phyloP scores from a whole-genome alignment of 371 early-diverging fungal species.

The Mucor lusitanicus region DNA sequence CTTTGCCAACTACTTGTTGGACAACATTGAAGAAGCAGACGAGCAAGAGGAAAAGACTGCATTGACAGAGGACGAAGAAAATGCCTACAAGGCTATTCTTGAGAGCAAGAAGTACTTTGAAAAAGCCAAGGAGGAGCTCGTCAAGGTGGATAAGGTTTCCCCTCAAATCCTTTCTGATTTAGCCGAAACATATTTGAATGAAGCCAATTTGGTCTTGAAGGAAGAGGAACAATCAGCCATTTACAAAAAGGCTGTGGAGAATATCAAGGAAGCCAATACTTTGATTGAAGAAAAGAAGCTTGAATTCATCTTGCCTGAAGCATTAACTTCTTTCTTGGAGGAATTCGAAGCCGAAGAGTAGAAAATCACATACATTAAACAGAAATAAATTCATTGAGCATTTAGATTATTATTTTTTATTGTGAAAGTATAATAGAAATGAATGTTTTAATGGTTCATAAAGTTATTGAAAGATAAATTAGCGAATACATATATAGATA shows the following conservation, averaged over 20 bases:
- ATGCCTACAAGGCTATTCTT: slow-evolving; percentile 37
- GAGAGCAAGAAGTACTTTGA: slow-evolving; percentile 40
- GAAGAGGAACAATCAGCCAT: slow-evolving; percentile 39
- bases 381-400: neutral
- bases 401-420: neutral
- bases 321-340: slow-evolving; percentile 41
- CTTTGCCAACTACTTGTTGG: slow-evolving; percentile 43
- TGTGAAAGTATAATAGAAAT: neutral
- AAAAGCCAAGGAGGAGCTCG: slow-evolving; percentile 26
- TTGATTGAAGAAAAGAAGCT: slow-evolving; percentile 27
- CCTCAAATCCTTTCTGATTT: slow-evolving; percentile 40
- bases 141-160: slow-evolving; percentile 17
- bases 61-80: slow-evolving; percentile 32
- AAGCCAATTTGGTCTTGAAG: slow-evolving; percentile 40
- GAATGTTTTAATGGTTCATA: neutral
- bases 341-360: slow-evolving; percentile 32
- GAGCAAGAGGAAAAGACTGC: slow-evolving; percentile 32
- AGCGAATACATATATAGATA: neutral
- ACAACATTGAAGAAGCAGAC: slow-evolving; percentile 29
- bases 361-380: neutral
- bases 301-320: slow-evolving; percentile 45
- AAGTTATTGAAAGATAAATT: neutral
- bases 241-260: slow-evolving; percentile 34
- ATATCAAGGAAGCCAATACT: slow-evolving; percentile 34
- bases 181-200: slow-evolving; percentile 43